A percentile compares a stretch with the other conserved stretches of the same genome.
These are phyloP conservation scores for Phoenix dactylifera DNA, from an alignment of 176 grass and related monocot genomes.

Conservation along the genomic window DNA sequence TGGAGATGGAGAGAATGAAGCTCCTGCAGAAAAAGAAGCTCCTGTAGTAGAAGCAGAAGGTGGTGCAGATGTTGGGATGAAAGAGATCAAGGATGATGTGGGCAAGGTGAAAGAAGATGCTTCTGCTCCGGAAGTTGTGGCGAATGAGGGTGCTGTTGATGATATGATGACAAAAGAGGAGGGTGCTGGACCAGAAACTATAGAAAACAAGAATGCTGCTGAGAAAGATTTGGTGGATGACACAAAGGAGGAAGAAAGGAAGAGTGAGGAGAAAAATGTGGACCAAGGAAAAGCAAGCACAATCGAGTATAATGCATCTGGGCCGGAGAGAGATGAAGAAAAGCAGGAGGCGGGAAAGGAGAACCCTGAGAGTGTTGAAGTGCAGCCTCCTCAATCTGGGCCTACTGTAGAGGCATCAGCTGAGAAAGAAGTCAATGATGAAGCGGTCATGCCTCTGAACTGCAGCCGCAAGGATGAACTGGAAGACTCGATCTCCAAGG, in stretches of 20 bases:
- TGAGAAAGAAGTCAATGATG: slow-evolving; percentile 14
- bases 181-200: neutral
- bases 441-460: slow-evolving; percentile 14
- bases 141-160: slow-evolving; percentile 20
- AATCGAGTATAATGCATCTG: neutral
- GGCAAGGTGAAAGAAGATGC: slow-evolving; percentile 7
- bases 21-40: slow-evolving; percentile 19
- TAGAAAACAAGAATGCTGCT: neutral
- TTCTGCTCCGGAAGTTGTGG: slow-evolving; percentile 19
- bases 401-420: neutral
- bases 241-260: slow-evolving; percentile 7
- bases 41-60: neutral
- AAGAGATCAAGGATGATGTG: neutral
- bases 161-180: slow-evolving; percentile 4
- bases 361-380: too few relatives aligned
- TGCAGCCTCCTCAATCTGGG: too few relatives aligned
- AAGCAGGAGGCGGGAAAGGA: too few relatives aligned
- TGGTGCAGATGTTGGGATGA: slow-evolving; percentile 9
- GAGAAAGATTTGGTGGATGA: neutral
- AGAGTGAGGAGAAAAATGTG: slow-evolving; percentile 21
- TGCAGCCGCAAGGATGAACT: neutral
- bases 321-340: slow-evolving; percentile 2
- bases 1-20: slow-evolving; percentile 24
- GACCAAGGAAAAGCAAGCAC: slow-evolving; percentile 13
- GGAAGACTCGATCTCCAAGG: slow-evolving; percentile 3